Conservation (phyloP, 164 flowering plant species). For the Sedum album region DNA sequence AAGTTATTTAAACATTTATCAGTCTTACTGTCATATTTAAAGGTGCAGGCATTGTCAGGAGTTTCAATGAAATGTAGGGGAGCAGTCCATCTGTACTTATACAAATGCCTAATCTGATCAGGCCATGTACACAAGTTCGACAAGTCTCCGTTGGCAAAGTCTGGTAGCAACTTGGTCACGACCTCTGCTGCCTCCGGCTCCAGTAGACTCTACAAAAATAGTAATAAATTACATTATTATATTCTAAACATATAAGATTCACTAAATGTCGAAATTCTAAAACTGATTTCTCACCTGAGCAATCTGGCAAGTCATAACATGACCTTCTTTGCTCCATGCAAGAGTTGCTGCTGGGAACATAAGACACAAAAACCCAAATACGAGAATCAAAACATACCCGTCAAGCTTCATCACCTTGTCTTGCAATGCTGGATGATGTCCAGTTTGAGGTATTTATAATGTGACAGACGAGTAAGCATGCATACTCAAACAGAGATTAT, state of each 20-base stretch:
- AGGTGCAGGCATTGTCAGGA: slow-evolving; percentile 72
- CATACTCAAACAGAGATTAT: not conserved
- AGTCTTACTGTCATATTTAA: slow-evolving; percentile 51
- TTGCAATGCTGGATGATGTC: slow-evolving; percentile 1
- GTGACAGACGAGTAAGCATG: not conserved
- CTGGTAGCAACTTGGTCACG: slow-evolving; percentile 63
- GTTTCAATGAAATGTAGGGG: slow-evolving; percentile 94
- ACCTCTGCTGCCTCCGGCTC: slow-evolving; percentile 62
- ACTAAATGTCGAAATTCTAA: not conserved
- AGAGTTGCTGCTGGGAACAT: slow-evolving; percentile 24
- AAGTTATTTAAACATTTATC: too few species aligned
- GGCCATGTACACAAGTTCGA: slow-evolving; percentile 88
- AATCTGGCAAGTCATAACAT: slow-evolving; percentile 75
- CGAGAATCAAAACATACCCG: slow-evolving; percentile 16
- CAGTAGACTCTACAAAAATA: slow-evolving; percentile 35
- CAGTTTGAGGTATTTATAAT: slow-evolving; percentile 4
- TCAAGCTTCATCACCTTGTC: slow-evolving; percentile 8
- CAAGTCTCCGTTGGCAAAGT: slow-evolving; percentile 54
- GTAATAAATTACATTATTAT: too few species aligned
- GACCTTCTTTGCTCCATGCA: slow-evolving; percentile 99
- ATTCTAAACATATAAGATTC: too few species aligned
- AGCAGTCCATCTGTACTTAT: slow-evolving; percentile 83
- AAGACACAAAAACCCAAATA: slow-evolving; percentile 22
- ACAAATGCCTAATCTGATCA: slow-evolving; percentile 87
- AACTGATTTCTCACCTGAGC: slow-evolving; percentile 58